Percentiles rank a stretch among this genome's conserved stretches.
These are phyloP conservation scores for Ogataea haglerorum DNA, from an alignment of 805 yeast species.

Conservation along the genomic window DNA sequence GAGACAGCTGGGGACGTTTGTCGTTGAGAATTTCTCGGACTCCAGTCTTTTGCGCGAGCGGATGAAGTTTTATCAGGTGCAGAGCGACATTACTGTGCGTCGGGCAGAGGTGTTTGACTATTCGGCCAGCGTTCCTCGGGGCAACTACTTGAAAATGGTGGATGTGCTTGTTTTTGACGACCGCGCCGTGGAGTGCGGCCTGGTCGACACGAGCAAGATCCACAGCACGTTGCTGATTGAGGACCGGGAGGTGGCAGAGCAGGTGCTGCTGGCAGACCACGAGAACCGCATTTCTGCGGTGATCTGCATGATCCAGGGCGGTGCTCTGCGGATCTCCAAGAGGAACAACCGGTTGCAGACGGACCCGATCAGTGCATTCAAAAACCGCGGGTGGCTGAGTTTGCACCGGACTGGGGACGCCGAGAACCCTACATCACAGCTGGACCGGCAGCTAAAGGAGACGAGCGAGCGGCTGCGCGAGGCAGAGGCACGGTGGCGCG, in stretches of 20 bases:
- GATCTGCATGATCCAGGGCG: conserved; percentile 25
- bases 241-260: conserved; percentile 50
- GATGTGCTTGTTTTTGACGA: conserved; percentile 59
- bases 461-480: conserved; percentile 6
- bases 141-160: conserved; percentile 44
- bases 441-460: conserved; percentile 16
- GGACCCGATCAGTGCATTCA: conserved; percentile 26
- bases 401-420: conserved; percentile 26
- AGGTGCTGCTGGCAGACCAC: conserved; percentile 34
- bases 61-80: conserved; percentile 32
- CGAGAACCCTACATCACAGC: conserved; percentile 17
- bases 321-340: conserved; percentile 26
- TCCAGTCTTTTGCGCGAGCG: conserved; percentile 39
- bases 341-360: conserved; percentile 29
- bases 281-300: conserved; percentile 23
- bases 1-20: conserved; percentile 53
- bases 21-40: conserved; percentile 66
- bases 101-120: conserved; percentile 57
- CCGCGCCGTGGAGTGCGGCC: conserved; percentile 51
- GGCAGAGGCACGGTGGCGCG: conserved; percentile 10
- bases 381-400: conserved; percentile 18
- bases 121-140: conserved; percentile 40
- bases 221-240: conserved; percentile 57
- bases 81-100: conserved; percentile 46
- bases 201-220: conserved; percentile 60